A percentile compares a stretch with the other conserved stretches of the same genome.
phyloP scores from a whole-genome alignment of 768 basidiomycete species.

The Erythrobasidium yunnanense region DNA sequence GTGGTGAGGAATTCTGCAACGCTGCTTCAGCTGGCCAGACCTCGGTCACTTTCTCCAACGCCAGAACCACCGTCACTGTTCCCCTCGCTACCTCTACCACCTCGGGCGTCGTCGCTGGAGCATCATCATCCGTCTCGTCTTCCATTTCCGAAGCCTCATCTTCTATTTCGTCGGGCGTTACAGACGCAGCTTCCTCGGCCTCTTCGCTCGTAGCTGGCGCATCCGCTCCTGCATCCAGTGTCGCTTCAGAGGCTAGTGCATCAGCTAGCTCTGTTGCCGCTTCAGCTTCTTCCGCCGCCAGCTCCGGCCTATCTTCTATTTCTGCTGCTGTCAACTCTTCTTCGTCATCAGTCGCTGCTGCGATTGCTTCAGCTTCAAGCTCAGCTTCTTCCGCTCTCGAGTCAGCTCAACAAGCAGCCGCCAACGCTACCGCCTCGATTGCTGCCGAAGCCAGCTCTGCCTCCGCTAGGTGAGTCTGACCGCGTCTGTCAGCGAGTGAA shows the following conservation, averaged over 20 bases:
- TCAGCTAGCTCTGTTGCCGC: no score
- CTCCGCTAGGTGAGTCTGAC: background rate
- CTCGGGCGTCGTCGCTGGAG: background rate
- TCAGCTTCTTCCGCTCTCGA: background rate
- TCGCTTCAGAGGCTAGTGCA: no score
- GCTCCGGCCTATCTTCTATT: background rate
- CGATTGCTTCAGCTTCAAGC: background rate
- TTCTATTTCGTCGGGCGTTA: background rate
- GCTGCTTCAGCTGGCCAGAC: background rate
- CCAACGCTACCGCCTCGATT: no score
- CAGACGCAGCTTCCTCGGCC: no score
- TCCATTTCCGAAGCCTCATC: background rate
- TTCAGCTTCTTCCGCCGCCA: constrained; percentile 4
- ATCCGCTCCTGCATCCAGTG: no score
- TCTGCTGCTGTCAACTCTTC: background rate
- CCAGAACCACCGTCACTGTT: background rate
- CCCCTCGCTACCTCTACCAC: background rate
- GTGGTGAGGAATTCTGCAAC: background rate
- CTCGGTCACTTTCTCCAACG: background rate
- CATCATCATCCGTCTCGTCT: background rate
- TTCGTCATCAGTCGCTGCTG: background rate
- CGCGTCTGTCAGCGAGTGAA: no score
- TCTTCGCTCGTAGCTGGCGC: no score
- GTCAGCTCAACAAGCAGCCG: background rate
- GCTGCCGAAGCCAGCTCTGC: no score